Base-by-base conservation (phyloP, 169 alveolate genomes). In the Theileria parva region DNA sequence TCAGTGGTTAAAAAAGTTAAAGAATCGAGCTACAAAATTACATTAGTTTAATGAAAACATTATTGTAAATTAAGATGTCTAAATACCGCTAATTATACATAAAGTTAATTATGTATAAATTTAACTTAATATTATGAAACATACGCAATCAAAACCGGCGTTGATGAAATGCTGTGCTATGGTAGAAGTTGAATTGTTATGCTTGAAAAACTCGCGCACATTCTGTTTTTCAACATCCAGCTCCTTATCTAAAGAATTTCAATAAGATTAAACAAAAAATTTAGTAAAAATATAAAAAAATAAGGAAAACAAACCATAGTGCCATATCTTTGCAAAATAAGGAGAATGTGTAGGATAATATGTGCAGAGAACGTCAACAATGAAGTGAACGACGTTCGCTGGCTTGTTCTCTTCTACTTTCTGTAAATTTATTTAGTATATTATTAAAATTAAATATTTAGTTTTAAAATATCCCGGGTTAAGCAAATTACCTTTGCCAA, bases 141-240 rank as follows among this genome's bases (percentile, higher is more conserved):
- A 12, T 78, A 94, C 93, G 27, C 95, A 93, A 71, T 94, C 97
- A 75, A 93, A 94, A 3, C 97, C 97, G 11, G 97, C 97, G 71
- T 86, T 94, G 17, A 92, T 91, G 77, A 94, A 94, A 73, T 94
- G 97, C 65, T 89, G 91, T 0, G 96, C 95, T 51, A 94, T 89
- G 25, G 89, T 90, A 25, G 94, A 90, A 57, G 97, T 92, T 48
- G 95, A 65, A 74, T 94, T 94, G 81, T 93, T 92, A 50, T 81
- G 88, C 64, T 87, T 91, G 88, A 94, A 94, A 60, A 94, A 92
- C 59, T 94, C 95, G 50, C 91, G 93, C 0, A 94, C 96, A 71
- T 81, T 59, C 66, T 89, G 89, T 64, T 94, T 88, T 73, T 93
- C 96, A 19, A 86, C 79, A 72, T 94, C 96, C 67, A 94, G 75